Percentiles rank a stretch among this genome's conserved stretches.
phyloP scores from a whole-genome alignment of 306 rosid species.

The Dalbergia oliveri region DNA sequence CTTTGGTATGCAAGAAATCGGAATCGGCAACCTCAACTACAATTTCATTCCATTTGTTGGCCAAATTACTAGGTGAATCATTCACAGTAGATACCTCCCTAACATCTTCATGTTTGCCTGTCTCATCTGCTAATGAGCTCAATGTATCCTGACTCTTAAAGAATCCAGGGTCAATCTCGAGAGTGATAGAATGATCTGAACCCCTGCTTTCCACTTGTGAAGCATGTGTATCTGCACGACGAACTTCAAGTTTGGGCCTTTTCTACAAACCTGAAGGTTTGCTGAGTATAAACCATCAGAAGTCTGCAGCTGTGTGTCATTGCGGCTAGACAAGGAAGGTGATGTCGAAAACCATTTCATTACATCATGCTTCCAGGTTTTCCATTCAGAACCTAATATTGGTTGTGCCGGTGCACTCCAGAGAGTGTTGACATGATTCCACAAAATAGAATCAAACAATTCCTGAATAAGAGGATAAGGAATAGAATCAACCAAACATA shows the following conservation, averaged over 20 bases:
- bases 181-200: slow-evolving; percentile 64
- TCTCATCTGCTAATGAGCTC: slow-evolving; percentile 62
- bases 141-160: slow-evolving; percentile 61
- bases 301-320: slow-evolving; percentile 59
- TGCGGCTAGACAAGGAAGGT: slow-evolving; percentile 58
- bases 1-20: slow-evolving; percentile 55
- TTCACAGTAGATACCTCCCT: slow-evolving; percentile 54
- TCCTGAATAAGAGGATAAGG: slow-evolving; percentile 67
- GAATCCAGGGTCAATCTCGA: slow-evolving; percentile 74
- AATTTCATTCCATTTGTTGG: slow-evolving; percentile 70
- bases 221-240: slow-evolving; percentile 92
- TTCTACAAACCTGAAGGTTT: slow-evolving; percentile 77
- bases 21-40: slow-evolving; percentile 64
- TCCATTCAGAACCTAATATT: slow-evolving; percentile 90
- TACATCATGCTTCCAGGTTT: slow-evolving; percentile 95
- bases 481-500: slow-evolving; percentile 46
- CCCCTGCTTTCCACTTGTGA: slow-evolving; percentile 65
- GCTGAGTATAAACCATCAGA: slow-evolving; percentile 62
- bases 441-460: slow-evolving; percentile 78
- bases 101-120: slow-evolving; percentile 58
- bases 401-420: slow-evolving; percentile 67
- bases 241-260: slow-evolving; percentile 97
- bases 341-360: slow-evolving; percentile 83
- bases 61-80: slow-evolving; percentile 53
- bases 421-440: slow-evolving; percentile 82